These are phyloP conservation scores for Paramyrothecium sp. DNA, from an alignment of 2,329 filamentous ascomycete species.

Conservation along the genomic window DNA sequence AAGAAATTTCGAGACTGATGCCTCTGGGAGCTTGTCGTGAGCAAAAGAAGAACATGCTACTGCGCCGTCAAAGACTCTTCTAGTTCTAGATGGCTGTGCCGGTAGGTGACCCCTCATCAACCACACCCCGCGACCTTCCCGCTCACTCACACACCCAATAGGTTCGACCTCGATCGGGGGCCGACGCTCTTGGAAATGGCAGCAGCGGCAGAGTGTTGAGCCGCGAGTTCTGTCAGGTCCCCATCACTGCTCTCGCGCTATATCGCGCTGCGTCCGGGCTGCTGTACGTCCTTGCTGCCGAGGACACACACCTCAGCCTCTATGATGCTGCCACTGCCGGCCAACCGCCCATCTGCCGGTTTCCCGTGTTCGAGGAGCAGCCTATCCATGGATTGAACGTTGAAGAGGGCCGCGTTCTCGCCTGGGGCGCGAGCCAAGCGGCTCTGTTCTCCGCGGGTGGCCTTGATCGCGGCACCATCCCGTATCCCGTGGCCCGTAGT, in stretches of 20 bases:
- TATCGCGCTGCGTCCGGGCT: conserved; percentile 29
- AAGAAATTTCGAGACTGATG: no score
- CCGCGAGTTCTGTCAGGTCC: conserved; percentile 44
- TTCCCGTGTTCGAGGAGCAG: conserved; percentile 64
- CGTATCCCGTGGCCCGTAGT: conserved; percentile 31
- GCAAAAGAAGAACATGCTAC: no score
- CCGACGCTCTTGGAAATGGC: not conserved
- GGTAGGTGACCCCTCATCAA: not conserved
- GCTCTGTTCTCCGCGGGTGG: conserved; percentile 31
- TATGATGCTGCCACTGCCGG: conserved; percentile 39
- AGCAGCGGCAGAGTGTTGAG: not conserved
- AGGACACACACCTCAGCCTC: conserved; percentile 57
- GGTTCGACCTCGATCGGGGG: not conserved
- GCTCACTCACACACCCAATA: not conserved
- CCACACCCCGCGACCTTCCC: not conserved
- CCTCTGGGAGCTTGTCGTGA: no score
- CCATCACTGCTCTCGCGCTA: conserved; percentile 61
- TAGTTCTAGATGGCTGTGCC: not conserved
- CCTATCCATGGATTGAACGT: conserved; percentile 71
- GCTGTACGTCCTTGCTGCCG: conserved; percentile 53
- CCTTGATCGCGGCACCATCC: conserved; percentile 9
- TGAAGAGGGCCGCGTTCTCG: conserved; percentile 41
- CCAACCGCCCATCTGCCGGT: conserved; percentile 32
- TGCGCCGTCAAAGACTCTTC: not conserved
- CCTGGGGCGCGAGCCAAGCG: conserved; percentile 71